phyloP scores from a whole-genome alignment of 1,139 yeast genomes.

The Arxiozyma slooffiae region DNA sequence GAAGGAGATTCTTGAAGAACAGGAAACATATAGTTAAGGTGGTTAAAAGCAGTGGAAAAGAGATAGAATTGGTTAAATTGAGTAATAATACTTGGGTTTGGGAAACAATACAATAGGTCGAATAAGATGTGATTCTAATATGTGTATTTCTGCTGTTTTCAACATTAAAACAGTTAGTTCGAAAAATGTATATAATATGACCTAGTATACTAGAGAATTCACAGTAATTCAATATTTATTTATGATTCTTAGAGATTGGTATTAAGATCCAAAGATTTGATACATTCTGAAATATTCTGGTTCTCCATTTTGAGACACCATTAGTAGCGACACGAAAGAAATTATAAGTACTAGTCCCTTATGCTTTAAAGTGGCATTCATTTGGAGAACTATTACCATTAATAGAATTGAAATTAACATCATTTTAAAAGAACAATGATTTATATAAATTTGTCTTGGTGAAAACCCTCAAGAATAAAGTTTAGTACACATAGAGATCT shows the following conservation, averaged over 20 bases:
- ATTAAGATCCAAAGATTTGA: constrained; percentile 13
- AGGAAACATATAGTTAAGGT: constrained; percentile 3
- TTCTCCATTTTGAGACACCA: constrained; percentile 5
- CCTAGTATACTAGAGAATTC: constrained; percentile 25
- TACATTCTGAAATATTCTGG: constrained; percentile 8
- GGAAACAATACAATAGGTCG: constrained; percentile 11
- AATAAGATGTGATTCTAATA: constrained; percentile 15
- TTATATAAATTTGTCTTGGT: constrained; percentile 19
- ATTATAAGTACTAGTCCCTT: constrained; percentile 11
- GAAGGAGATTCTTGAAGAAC: constrained; percentile 5
- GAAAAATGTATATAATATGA: constrained; percentile 12
- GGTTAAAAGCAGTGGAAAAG: constrained; percentile 4
- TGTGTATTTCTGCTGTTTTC: constrained; percentile 18
- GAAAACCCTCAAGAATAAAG: constrained; percentile 19
- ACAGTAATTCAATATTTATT: constrained; percentile 27
- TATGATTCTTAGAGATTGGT: constrained; percentile 19
- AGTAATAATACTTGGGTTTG: constrained; percentile 14
- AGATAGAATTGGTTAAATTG: constrained; percentile 3
- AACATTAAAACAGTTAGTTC: constrained; percentile 20
- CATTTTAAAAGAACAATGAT: constrained; percentile 22
- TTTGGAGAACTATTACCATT: constrained; percentile 21
- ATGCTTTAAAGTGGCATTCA: constrained; percentile 14
- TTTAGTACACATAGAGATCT: constrained; percentile 13
- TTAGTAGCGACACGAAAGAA: constrained; percentile 14
- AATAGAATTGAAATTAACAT: constrained; percentile 18